Base-by-base conservation (phyloP, 179 eudicot genomes). In the Nepenthes alata region DNA sequence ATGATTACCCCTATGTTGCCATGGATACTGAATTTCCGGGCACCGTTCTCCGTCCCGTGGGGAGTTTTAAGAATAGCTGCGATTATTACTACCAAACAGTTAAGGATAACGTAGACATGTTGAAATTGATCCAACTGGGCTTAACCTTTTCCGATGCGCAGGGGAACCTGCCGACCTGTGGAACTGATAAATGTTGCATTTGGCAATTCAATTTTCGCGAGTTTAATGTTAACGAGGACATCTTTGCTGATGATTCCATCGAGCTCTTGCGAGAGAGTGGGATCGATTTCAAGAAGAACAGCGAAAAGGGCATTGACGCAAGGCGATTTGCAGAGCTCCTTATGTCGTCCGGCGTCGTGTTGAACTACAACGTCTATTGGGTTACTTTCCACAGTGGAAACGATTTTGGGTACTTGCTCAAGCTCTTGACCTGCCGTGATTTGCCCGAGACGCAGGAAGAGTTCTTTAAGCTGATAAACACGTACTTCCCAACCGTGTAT, bases 11-110 rank as follows among this genome's bases (percentile, higher is more conserved):
- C 2, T 86, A 77, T 66, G 77, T 86, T 5, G 93, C 93, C 2
- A 86, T 86, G 93, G 93, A 86, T 54, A 83, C 93, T 0, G 93
- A 86, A 59, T 86, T 86, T 53, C 93, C 93, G 0, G 93, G 88
- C 5, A 64, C 79, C 45, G 88, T 81, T 67, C 67, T 81, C 53
- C 73, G 84, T 0, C 85, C 86, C 0, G 76, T 83, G 0, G 88
- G 88, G 11, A 72, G 61, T 72, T 83, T 83, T 48, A 81, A 79
- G 70, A 79, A 45, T 56, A 72, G 58, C 48, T 60, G 35, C 48
- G 93, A 86, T 15, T 81, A 63, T 55, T 81, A 81, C 70, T 86
- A 81, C 60, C 76, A 79, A 69, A 83, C 93, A 7, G 74, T 86
- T 7, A 86, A 86, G 61, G 86, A 77, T 58, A 86, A 86, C 51